Evolutionary conservation across 768 basidiomycete species (phyloP), one percentile per base, ranked within the genome.

Genomic region (Sarcodon aspratus): DNA sequence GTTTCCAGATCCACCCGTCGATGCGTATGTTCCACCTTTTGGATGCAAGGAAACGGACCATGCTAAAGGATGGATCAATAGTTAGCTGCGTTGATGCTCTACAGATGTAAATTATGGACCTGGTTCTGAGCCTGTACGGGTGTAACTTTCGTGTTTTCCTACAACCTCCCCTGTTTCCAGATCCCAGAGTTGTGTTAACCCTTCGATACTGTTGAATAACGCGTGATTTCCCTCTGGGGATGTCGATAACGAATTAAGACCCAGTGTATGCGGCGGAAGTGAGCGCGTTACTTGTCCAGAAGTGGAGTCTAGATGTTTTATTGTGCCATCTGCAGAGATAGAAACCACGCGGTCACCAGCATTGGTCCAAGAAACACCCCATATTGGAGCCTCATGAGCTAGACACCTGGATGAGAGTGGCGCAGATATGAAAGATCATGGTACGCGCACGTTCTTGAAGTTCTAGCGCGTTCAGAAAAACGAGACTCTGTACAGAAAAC

Each of bases 11-110:
- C 74, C 74, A 37, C 80, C 84, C 0, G 83, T 80, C 5, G 85
- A 80, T 1, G 85, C 83, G 54, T 87, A 92, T 2, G 79, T 84
- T 38, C 71, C 75, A 49, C 78, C 78, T 53, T 72, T 70, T 0
- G 93, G 92, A 58, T 86, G 78, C 12, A 96, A 63, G 10, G 91
- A 90, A 10, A 90, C 79, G 0, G 82, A 80, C 85, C 86, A 96
- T 10, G 91, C 92, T 84, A 49, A 33, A 44, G 21, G 42, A 47
- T 46, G 48, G 44, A 47, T 33, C 17, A 48, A 46, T 31, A 38
- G 46, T 10, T 11, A 40, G 44, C 34, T 48, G n/a, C 42, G 34
- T 33, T 33, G 32, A 5, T 27, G 21, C 21, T 3, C 21, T 27
- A 18, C 44, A 46, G 36, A 12, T 12, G 32, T n/a, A 50, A 40